Evolutionary conservation across 1,139 yeast genomes (phyloP).

Genomic region (Suhomyces taliae): DNA sequence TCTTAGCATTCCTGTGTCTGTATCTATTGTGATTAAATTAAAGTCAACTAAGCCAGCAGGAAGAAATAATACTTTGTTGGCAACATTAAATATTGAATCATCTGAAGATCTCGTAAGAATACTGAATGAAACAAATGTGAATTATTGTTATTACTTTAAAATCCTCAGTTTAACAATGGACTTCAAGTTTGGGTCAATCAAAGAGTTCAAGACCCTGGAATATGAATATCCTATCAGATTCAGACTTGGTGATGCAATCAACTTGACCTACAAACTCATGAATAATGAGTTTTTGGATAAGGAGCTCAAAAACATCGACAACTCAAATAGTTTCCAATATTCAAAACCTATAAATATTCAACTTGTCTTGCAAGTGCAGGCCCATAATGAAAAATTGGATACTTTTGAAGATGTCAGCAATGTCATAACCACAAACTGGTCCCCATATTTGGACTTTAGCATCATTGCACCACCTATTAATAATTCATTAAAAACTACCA

Average conservation of each 20-base stretch:
- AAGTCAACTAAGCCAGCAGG: slow-evolving; percentile 61
- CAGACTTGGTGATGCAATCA: slow-evolving; percentile 31
- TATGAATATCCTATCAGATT: slow-evolving; percentile 34
- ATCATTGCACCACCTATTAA: slow-evolving; percentile 48
- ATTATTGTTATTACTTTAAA: slow-evolving; percentile 29
- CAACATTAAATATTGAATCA: slow-evolving; percentile 57
- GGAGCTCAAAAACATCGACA: slow-evolving; percentile 21
- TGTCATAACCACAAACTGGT: slow-evolving; percentile 56
- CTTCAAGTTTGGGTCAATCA: slow-evolving; percentile 35
- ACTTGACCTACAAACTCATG: slow-evolving; percentile 46
- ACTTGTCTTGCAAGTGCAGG: slow-evolving; percentile 30
- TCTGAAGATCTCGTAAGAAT: slow-evolving; percentile 42
- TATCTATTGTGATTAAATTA: slow-evolving; percentile 55
- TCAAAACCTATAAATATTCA: slow-evolving; percentile 36
- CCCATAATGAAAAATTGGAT: slow-evolving; percentile 9
- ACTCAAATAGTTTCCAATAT: slow-evolving; percentile 12
- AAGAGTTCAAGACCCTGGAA: slow-evolving; percentile 26
- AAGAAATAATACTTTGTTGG: slow-evolving; percentile 48
- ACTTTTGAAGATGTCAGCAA: slow-evolving; percentile 22
- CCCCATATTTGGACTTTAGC: slow-evolving; percentile 61
- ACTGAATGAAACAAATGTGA: slow-evolving; percentile 11
- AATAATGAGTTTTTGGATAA: slow-evolving; percentile 29
- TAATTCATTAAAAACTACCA: slow-evolving; percentile 33
- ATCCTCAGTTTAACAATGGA: slow-evolving; percentile 45
- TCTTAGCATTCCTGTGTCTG: slow-evolving; percentile 39